These are phyloP conservation scores for Dactylellina leptospora DNA, from an alignment of 2,329 filamentous ascomycete genomes.

Conservation along the genomic window DNA sequence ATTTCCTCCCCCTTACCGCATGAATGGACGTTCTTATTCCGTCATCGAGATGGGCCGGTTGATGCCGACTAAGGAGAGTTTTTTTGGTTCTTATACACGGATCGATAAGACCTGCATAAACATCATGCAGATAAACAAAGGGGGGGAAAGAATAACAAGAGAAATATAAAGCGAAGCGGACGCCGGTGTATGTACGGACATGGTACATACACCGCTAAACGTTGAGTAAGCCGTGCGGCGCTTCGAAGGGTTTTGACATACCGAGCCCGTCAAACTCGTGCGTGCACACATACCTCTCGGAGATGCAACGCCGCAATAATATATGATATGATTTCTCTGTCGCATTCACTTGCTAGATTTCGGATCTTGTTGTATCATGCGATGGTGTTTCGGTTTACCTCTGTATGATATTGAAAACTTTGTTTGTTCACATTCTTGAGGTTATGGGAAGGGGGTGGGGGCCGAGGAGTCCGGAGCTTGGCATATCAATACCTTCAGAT, in stretches of 20 bases:
- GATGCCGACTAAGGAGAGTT: too few species aligned
- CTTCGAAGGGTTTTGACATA: neutral
- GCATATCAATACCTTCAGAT: neutral
- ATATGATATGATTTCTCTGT: too few species aligned
- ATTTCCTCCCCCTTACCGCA: slow-evolving; percentile 20
- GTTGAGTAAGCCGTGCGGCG: too few species aligned
- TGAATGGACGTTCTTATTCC: neutral
- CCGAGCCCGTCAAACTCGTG: too few species aligned
- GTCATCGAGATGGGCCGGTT: neutral
- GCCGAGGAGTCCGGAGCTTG: neutral
- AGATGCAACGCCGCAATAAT: too few species aligned
- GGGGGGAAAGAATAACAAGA: too few species aligned
- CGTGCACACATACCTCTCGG: neutral
- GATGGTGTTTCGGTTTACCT: slow-evolving; percentile 5
- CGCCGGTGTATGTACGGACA: too few species aligned
- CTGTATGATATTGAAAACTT: neutral
- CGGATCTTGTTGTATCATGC: slow-evolving; percentile 24
- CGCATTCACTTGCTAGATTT: slow-evolving; percentile 40
- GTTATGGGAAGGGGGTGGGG: neutral
- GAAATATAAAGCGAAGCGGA: too few species aligned
- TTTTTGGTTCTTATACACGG: neutral
- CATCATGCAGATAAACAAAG: slow-evolving; percentile 2
- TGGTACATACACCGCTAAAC: too few species aligned
- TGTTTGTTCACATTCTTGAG: too few species aligned
- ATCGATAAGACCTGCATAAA: slow-evolving; percentile 7